These are phyloP conservation scores for Saturnispora hagleri DNA, from an alignment of 805 yeast species.

Conservation along the genomic window DNA sequence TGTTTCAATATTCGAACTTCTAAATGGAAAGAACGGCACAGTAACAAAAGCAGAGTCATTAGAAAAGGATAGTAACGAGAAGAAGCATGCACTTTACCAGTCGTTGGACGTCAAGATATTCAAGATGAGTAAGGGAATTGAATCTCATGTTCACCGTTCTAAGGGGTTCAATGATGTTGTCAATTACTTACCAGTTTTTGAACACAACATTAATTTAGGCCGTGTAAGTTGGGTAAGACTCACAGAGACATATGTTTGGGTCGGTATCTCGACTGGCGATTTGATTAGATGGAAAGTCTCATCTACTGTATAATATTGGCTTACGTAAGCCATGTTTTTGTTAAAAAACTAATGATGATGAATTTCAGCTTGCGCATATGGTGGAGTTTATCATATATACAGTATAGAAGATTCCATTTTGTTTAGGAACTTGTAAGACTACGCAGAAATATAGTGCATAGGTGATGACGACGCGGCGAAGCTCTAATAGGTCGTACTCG, in stretches of 20 bases:
- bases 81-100: neutral
- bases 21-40: neutral
- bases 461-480: neutral
- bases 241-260: conserved; percentile 29
- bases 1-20: neutral
- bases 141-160: neutral
- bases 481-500: neutral
- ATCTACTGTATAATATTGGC: neutral
- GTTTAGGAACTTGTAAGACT: neutral
- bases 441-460: neutral
- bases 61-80: neutral
- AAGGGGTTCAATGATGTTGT: neutral
- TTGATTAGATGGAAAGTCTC: conserved; percentile 29
- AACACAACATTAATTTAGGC: conserved; percentile 26
- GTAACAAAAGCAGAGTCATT: neutral
- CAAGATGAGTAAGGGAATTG: neutral
- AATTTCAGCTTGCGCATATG: neutral
- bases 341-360: neutral
- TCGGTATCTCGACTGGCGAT: conserved; percentile 30
- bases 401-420: neutral
- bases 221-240: conserved; percentile 26
- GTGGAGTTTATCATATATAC: neutral
- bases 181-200: conserved; percentile 26
- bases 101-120: neutral
- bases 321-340: neutral